phyloP scores from a whole-genome alignment of 164 flowering plant species.

The Umbellularia californica region DNA sequence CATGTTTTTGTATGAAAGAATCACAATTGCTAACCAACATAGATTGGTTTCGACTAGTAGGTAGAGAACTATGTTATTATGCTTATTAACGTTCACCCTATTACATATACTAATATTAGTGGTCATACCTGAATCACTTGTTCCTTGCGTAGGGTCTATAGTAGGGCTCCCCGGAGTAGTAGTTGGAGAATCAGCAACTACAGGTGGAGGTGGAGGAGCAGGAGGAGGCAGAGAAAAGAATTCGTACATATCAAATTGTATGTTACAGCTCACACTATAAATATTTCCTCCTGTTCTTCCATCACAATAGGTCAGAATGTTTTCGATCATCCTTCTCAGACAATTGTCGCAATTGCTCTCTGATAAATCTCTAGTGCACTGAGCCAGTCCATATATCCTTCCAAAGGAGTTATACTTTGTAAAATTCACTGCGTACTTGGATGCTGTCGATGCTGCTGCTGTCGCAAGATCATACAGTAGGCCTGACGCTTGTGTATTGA shows the following conservation, averaged over 20 bases:
- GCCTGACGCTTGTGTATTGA: background rate
- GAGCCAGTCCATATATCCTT: constrained; percentile 31
- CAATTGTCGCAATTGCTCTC: constrained; percentile 21
- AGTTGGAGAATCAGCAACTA: too few species aligned
- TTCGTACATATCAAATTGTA: too few species aligned
- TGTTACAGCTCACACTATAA: constrained; percentile 1
- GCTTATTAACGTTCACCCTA: too few species aligned
- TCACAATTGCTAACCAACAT: too few species aligned
- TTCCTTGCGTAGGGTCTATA: too few species aligned
- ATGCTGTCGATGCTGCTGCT: constrained; percentile 16
- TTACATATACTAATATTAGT: too few species aligned
- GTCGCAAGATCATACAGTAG: constrained; percentile 15
- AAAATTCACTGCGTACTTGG: constrained; percentile 21
- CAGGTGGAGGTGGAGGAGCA: background rate
- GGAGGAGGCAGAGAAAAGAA: background rate
- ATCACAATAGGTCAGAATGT: constrained; percentile 15
- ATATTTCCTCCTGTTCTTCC: constrained; percentile 26
- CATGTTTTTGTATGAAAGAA: too few species aligned
- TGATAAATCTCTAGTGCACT: constrained; percentile 37
- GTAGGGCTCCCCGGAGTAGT: too few species aligned
- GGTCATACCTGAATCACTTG: too few species aligned
- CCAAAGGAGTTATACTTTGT: background rate
- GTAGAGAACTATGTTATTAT: too few species aligned
- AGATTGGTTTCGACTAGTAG: too few species aligned
- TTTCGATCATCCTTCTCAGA: constrained; percentile 7